Evolutionary conservation across 495 filamentous ascomycete genomes (phyloP), one percentile per base, ranked within the genome.

Genomic region (Trichoderma asperelloides): DNA sequence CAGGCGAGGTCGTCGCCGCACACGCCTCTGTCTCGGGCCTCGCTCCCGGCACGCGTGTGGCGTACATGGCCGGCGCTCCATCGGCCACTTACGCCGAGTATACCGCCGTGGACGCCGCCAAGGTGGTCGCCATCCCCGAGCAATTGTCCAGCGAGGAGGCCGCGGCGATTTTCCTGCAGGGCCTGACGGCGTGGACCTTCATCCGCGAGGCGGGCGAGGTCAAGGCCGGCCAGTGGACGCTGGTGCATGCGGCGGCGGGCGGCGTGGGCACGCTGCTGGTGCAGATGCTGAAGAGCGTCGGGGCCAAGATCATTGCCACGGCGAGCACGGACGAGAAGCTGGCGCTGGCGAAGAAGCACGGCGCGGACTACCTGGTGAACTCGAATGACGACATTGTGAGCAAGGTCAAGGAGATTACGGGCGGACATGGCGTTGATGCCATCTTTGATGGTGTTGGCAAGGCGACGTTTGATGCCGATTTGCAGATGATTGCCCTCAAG

Each of bases 391-490:
- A 89, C 69, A 87, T 91, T 71, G 82, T 87, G 27, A 75, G 80
- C 65, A 74, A 77, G 73, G 88, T 94, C 2, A 84, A 83, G 73
- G 87, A 93, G 72, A 85, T 89, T 51, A 95, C 91, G 1, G 79
- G 77, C 16, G 87, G 88, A 1, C 73, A 83, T 62, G 95, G 95
- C 12, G 90, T 92, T 2, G 81, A 80, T 68, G 92, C 89, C 12
- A 88, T 97, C 13, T 97, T 93, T 76, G 95, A 98, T 76, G 89
- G 90, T 23, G 92, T 97, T 21, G 95, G 95, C 11, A 89, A 89
- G 80, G 81, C 83, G 65, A 97, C 95, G 0, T 97, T 96, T 81
- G 93, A 97, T 68, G 79, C 85, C 37, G 89, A 89, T 75, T 74
- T 98, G 72, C 88, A 93, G 66, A 87, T 86, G 68, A 78, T 96